Evolutionary conservation across 345 rosid genomes (phyloP).

Genomic region (Populus davidiana): DNA sequence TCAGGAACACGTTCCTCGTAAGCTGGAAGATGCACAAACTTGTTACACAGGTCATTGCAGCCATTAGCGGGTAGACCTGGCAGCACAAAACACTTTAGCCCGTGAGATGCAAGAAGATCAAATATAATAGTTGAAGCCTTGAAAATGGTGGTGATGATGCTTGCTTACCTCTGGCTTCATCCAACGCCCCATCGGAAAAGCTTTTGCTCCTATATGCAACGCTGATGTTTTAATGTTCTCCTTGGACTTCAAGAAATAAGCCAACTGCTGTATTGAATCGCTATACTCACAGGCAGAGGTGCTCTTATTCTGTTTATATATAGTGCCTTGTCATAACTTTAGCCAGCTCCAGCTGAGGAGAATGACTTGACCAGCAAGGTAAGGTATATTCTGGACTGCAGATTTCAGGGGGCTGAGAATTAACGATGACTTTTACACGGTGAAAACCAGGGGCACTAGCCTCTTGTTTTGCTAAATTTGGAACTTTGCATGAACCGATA

Average conservation of each 20-base stretch:
- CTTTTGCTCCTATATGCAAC: no score
- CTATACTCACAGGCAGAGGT: neutral
- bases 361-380: neutral
- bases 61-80: constrained; percentile 72
- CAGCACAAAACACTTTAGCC: neutral
- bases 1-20: constrained; percentile 49
- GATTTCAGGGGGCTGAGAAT: constrained; percentile 22
- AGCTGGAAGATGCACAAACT: constrained; percentile 62
- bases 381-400: neutral
- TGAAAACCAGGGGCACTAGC: constrained; percentile 44
- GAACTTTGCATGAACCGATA: neutral
- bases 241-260: neutral
- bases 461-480: constrained; percentile 27
- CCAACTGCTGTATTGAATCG: neutral
- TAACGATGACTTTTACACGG: neutral
- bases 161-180: constrained; percentile 61
- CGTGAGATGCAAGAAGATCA: neutral
- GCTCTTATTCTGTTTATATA: neutral
- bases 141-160: no score
- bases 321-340: neutral
- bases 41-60: constrained; percentile 71
- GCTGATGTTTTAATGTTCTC: neutral
- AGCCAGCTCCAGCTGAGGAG: no score
- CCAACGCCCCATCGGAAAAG: constrained; percentile 60
- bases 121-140: no score